These are phyloP conservation scores for Mycena galopus DNA, from an alignment of 768 basidiomycete genomes.

Conservation along the genomic window DNA sequence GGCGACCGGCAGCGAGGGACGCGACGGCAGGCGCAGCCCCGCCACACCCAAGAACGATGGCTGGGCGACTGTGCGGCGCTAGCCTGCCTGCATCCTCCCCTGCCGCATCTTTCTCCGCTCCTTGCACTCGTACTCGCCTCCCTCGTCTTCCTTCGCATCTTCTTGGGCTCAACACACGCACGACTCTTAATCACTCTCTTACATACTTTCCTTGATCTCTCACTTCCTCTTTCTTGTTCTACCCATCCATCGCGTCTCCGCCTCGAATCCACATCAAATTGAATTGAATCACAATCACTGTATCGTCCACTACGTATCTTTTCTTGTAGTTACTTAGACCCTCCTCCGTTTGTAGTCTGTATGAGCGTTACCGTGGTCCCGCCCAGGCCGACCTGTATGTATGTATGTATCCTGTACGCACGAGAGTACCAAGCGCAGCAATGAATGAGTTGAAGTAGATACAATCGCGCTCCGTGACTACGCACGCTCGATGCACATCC, in stretches of 20 bases:
- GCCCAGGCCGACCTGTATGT: too few relatives aligned
- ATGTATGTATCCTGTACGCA: background rate
- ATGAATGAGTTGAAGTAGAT: too few relatives aligned
- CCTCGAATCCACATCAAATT: background rate
- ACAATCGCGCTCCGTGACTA: too few relatives aligned
- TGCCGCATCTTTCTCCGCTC: background rate
- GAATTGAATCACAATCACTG: background rate
- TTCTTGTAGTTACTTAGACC: background rate
- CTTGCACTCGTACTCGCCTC: background rate
- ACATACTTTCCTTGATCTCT: background rate
- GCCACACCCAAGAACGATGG: conserved; percentile 6
- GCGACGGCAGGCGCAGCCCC: background rate
- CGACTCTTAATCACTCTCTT: background rate
- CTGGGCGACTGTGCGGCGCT: conserved; percentile 19
- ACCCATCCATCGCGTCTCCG: background rate
- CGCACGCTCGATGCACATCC: too few relatives aligned
- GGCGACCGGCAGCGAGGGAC: conserved; percentile 33
- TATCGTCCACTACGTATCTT: background rate
- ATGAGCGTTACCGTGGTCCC: background rate
- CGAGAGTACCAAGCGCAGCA: too few relatives aligned
- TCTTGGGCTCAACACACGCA: background rate
- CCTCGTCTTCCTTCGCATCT: background rate
- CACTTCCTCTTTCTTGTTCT: background rate
- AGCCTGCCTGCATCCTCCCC: background rate
- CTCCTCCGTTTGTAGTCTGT: background rate